phyloP scores from a whole-genome alignment of 768 basidiomycete species.

The Sistotremastrum niveocremeum region DNA sequence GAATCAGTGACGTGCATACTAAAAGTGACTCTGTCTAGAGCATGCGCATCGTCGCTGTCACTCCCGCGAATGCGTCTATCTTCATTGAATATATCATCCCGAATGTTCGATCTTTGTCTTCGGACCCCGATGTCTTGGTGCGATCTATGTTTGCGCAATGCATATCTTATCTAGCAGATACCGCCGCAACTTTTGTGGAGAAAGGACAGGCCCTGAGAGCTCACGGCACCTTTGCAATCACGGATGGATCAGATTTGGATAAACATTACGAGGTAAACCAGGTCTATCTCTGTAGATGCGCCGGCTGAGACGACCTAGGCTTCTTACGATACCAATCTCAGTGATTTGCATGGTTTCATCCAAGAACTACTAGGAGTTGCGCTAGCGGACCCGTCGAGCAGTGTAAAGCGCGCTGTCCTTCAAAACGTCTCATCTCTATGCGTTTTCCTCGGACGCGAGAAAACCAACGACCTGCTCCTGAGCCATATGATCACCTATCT shows the following conservation, averaged over 20 bases:
- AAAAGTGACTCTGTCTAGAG: slow-evolving; percentile 12
- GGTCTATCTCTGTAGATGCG: not conserved
- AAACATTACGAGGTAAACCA: slow-evolving; percentile 63
- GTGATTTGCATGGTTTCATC: slow-evolving; percentile 72
- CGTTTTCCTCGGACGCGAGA: slow-evolving; percentile 84
- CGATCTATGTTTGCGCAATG: slow-evolving; percentile 74
- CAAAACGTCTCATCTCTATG: slow-evolving; percentile 81
- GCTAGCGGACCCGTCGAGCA: slow-evolving; percentile 76
- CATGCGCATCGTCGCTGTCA: slow-evolving; percentile 14
- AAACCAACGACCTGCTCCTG: slow-evolving; percentile 87
- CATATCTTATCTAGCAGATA: slow-evolving; percentile 74
- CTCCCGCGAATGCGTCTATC: slow-evolving; percentile 33
- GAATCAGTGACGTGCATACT: not conserved
- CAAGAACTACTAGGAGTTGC: slow-evolving; percentile 81
- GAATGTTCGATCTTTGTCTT: slow-evolving; percentile 68
- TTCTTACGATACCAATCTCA: slow-evolving; percentile 78
- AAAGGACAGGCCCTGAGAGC: slow-evolving; percentile 87
- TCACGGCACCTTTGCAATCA: slow-evolving; percentile 57
- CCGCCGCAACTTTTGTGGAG: slow-evolving; percentile 78
- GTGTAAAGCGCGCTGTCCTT: slow-evolving; percentile 84
- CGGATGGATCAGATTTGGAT: slow-evolving; percentile 60
- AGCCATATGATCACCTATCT: slow-evolving; percentile 79
- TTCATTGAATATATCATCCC: slow-evolving; percentile 95
- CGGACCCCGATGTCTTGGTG: slow-evolving; percentile 76
- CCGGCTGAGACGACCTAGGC: slow-evolving; percentile 34